phyloP scores from a whole-genome alignment of 2,329 filamentous ascomycete genomes.

The Sporothrix schenckii region DNA sequence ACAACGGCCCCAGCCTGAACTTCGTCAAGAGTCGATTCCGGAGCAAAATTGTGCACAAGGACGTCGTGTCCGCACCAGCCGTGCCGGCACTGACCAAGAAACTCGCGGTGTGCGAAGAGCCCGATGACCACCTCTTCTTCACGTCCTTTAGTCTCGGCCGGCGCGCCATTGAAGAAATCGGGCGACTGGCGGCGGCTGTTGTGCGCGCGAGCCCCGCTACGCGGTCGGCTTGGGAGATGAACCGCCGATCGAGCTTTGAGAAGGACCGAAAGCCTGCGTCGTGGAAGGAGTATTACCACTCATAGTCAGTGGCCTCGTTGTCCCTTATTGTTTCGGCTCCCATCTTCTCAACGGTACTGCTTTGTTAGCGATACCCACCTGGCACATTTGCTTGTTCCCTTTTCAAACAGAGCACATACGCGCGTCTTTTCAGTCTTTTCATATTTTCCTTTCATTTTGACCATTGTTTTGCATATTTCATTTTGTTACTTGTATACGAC shows the following conservation, averaged over 20 bases:
- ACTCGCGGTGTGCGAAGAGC: slow-evolving; percentile 46
- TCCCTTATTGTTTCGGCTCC: neutral
- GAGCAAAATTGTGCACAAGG: neutral
- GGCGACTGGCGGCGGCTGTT: slow-evolving; percentile 29
- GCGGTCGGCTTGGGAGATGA: slow-evolving; percentile 24
- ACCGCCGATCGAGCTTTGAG: neutral
- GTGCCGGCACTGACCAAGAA: slow-evolving; percentile 33
- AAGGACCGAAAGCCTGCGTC: slow-evolving; percentile 26
- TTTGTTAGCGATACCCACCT: slow-evolving; percentile 14
- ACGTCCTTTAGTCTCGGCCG: slow-evolving; percentile 52
- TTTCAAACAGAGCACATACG: neutral
- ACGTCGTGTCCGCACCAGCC: neutral
- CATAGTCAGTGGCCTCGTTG: neutral
- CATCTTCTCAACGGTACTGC: neutral
- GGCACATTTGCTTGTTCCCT: neutral
- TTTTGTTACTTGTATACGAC: neutral
- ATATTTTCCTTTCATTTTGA: neutral
- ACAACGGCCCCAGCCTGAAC: neutral
- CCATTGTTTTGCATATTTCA: no score
- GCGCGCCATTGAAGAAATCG: slow-evolving; percentile 42
- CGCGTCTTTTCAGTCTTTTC: neutral
- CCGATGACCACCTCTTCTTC: slow-evolving; percentile 56
- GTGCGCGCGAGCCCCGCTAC: slow-evolving; percentile 25
- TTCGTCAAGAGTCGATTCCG: slow-evolving; percentile 1
- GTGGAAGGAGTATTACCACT: slow-evolving; percentile 32